Conservation (phyloP, 805 yeast species). For the Saccharomycopsis malanga region DNA sequence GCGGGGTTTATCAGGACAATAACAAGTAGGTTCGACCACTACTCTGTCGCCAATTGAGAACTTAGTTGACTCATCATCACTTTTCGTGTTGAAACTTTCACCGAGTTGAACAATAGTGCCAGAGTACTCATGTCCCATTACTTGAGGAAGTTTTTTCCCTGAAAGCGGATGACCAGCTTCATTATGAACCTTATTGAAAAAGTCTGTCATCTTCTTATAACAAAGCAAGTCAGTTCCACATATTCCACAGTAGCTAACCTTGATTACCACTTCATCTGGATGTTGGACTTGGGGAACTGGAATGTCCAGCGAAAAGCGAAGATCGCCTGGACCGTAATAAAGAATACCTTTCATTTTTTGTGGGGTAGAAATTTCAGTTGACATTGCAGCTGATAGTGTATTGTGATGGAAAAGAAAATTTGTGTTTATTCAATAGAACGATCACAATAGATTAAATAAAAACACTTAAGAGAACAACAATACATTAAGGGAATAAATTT, state of each 20-base stretch:
- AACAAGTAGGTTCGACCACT: constrained; percentile 43
- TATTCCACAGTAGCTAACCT: constrained; percentile 48
- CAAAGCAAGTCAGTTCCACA: constrained; percentile 62
- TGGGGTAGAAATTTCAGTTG: background rate
- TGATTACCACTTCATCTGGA: constrained; percentile 37
- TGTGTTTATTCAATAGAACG: no score
- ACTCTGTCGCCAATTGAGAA: constrained; percentile 52
- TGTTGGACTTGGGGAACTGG: constrained; percentile 26
- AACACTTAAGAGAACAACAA: no score
- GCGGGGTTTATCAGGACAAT: constrained; percentile 33
- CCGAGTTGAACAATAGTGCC: constrained; percentile 44
- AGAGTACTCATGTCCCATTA: constrained; percentile 52
- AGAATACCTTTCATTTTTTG: constrained; percentile 34
- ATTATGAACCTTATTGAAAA: constrained; percentile 33
- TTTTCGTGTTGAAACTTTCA: constrained; percentile 30
- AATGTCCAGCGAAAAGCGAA: constrained; percentile 30
- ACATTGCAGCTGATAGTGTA: background rate
- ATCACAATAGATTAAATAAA: no score
- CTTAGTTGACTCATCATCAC: constrained; percentile 24
- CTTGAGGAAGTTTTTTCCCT: constrained; percentile 36
- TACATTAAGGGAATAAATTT: no score
- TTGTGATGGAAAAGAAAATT: no score
- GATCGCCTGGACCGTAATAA: constrained; percentile 34
- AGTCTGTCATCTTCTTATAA: constrained; percentile 50
- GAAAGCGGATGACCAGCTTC: constrained; percentile 33